Evolutionary conservation across 352 stramenopile genomes (phyloP), one percentile per base, ranked within the genome.

Genomic region (Phytophthora brassicae): DNA sequence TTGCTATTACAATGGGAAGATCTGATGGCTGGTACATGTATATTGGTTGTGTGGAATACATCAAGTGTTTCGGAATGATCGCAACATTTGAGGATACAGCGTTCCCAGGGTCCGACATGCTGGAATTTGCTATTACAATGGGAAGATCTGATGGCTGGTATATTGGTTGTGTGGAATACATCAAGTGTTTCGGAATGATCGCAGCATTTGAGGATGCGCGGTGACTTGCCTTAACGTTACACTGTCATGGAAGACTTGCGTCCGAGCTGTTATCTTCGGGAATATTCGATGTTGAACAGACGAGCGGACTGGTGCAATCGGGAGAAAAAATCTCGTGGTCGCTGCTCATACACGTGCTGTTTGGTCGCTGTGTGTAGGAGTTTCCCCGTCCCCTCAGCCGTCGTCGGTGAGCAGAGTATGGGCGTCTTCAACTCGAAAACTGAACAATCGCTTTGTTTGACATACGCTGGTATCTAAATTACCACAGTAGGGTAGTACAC

Each of bases 31-130:
- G 45, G 45, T 38, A 5, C n/a, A n/a, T n/a, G n/a, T n/a, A n/a
- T n/a, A n/a, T 43, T 5, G 4, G 4, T 24, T 4, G 38, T 44
- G 38, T 44, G 6, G 0, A 7, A 23, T 41, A 44, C 38, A 23
- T 11, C 0, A 44, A 6, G 19, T 44, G 38, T 44, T 24, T 6
- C 16, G 38, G 11, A 44, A 23, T 44, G 38, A 22, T 44, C 36
- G 14, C 36, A 4, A 4, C 36, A 43, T 23, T 43, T 41, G 11
- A n/a, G n/a, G n/a, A n/a, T n/a, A n/a, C n/a, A 31, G 71, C 70
- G 72, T 75, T 87, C 60, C 84, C 6, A 14, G 38, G 64, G 55
- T 79, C 53, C 43, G 65, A 66, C 60, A 79, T 81, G 29, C 24
- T 42, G 39, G n/a, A n/a, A n/a, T n/a, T n/a, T n/a, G n/a, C n/a